phyloP scores from a whole-genome alignment of 139 green algal species.

The Volvox africanus region DNA sequence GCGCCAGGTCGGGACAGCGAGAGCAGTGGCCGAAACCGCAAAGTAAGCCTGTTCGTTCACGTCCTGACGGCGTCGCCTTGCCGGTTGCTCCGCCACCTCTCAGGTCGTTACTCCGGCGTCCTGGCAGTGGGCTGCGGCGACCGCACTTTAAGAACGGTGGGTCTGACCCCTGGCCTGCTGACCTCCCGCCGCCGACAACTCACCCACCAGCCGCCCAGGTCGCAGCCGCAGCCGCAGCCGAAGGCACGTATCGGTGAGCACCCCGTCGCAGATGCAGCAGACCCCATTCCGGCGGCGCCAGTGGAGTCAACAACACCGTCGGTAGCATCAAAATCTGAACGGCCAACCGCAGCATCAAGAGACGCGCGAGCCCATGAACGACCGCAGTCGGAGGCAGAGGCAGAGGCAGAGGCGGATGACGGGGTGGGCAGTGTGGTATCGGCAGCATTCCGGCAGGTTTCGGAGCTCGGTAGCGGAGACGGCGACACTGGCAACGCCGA shows the following conservation, averaged over 20 bases:
- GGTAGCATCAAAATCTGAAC: not conserved
- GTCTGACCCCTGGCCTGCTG: not conserved
- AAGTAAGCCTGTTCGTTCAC: no score
- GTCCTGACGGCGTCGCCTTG: not conserved
- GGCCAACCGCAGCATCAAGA: not conserved
- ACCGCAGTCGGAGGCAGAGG: not conserved
- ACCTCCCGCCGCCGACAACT: not conserved
- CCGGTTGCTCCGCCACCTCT: not conserved
- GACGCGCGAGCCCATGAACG: not conserved
- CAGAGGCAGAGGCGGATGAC: not conserved
- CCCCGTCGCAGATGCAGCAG: not conserved
- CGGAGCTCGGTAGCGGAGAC: not conserved
- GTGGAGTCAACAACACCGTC: not conserved
- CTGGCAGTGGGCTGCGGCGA: constrained; percentile 68
- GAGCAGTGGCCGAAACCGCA: no score
- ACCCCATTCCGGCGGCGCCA: not conserved
- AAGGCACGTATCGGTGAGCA: not conserved
- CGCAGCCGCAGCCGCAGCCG: not conserved
- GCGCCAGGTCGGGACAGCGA: no score
- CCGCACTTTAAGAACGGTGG: constrained; percentile 52
- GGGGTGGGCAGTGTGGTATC: no score
- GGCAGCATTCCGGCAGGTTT: not conserved
- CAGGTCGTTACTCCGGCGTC: not conserved
- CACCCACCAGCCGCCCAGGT: not conserved
- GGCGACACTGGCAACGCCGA: not conserved